Percentiles rank a stretch among this genome's conserved stretches.
These are phyloP conservation scores for Beta vulgaris DNA, from an alignment of 148 eudicot genomes.

Conservation along the genomic window DNA sequence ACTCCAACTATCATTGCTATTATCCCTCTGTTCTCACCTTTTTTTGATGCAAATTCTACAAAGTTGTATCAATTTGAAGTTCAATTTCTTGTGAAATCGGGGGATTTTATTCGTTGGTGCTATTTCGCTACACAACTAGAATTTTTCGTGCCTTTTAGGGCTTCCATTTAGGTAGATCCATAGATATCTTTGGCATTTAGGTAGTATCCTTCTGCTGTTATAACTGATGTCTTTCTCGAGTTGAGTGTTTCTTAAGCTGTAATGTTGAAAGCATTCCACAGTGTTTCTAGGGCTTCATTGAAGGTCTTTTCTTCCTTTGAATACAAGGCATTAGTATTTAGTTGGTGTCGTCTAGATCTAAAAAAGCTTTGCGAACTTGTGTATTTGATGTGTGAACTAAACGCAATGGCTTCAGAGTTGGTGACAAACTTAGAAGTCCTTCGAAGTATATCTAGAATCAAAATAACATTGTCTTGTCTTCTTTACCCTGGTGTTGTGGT, in stretches of 20 bases:
- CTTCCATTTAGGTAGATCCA: no score
- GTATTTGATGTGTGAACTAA: neutral
- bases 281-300: neutral
- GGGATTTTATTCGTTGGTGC: no score
- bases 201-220: no score
- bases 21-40: no score
- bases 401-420: neutral
- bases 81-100: no score
- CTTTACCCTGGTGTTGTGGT: neutral
- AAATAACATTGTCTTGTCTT: neutral
- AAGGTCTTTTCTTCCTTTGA: neutral
- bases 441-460: neutral
- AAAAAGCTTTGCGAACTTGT: neutral
- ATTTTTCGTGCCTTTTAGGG: no score
- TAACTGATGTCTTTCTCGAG: neutral
- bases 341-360: no score
- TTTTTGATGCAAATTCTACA: no score
- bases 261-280: neutral
- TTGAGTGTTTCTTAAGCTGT: neutral
- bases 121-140: no score
- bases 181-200: no score
- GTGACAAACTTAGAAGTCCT: neutral
- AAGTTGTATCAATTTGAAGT: no score
- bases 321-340: neutral
- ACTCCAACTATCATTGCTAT: no score